Percentiles rank a stretch among this genome's conserved stretches.
phyloP scores from a whole-genome alignment of 2,329 filamentous ascomycete species.

The Penicillium sp. region DNA sequence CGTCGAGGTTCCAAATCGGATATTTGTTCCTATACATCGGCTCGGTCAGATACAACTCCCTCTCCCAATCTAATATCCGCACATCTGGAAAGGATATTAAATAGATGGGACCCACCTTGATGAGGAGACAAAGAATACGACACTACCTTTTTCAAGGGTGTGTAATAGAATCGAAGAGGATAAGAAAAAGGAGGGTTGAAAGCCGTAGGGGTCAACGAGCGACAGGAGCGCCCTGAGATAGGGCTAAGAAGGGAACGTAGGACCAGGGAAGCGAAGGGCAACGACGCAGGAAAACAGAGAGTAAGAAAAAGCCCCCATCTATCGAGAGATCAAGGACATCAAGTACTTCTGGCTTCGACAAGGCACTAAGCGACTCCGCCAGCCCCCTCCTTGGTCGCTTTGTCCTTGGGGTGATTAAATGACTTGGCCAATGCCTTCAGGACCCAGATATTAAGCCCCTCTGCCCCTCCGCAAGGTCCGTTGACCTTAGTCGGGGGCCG shows the following conservation, averaged over 20 bases:
- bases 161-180: background rate
- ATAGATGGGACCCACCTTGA: background rate
- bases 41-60: background rate
- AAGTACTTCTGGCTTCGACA: slow-evolving; percentile 17
- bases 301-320: background rate
- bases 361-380: slow-evolving; percentile 8
- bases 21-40: slow-evolving; percentile 5
- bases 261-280: background rate
- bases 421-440: slow-evolving; percentile 25
- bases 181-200: slow-evolving; percentile 4
- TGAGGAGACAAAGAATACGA: background rate
- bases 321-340: slow-evolving; percentile 16
- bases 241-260: slow-evolving; percentile 14
- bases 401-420: slow-evolving; percentile 13
- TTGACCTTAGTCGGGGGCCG: background rate
- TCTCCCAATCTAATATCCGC: background rate
- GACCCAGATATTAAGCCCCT: slow-evolving; percentile 18
- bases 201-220: slow-evolving; percentile 10
- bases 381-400: slow-evolving; percentile 10
- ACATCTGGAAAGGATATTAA: background rate
- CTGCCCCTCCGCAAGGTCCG: background rate
- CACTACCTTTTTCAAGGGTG: slow-evolving; percentile 3
- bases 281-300: slow-evolving; percentile 5
- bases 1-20: slow-evolving; percentile 5
- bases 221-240: slow-evolving; percentile 16